A percentile compares a stretch with the other conserved stretches of the same genome.
phyloP scores from a whole-genome alignment of 768 basidiomycete species.

The Phaeotremella skinneri region DNA sequence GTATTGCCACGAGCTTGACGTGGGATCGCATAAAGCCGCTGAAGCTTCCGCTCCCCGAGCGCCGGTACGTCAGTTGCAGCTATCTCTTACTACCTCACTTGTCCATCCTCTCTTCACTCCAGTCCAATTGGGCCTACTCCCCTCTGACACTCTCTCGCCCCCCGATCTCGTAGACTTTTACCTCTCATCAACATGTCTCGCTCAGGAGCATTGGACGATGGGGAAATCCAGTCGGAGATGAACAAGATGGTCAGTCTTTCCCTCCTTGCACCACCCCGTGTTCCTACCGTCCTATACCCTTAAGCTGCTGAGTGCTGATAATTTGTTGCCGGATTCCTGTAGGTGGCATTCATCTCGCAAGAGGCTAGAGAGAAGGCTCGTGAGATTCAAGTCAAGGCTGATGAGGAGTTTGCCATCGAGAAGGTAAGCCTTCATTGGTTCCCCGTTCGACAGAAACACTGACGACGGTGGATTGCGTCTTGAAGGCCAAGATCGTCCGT shows the following conservation, averaged over 20 bases:
- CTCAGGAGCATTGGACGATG: slow-evolving; percentile 71
- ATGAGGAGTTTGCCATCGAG: slow-evolving; percentile 98
- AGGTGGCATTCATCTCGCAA: slow-evolving; percentile 98
- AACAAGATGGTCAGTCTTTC: slow-evolving; percentile 84
- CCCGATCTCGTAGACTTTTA: neutral
- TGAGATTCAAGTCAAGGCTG: slow-evolving; percentile 94
- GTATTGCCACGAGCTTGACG: neutral
- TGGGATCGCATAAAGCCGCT: neutral
- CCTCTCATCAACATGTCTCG: slow-evolving; percentile 63
- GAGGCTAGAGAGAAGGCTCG: slow-evolving; percentile 96
- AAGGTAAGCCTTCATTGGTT: slow-evolving; percentile 59
- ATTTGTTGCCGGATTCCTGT: slow-evolving; percentile 11
- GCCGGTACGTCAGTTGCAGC: neutral
- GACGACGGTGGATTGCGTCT: neutral
- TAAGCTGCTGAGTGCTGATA: slow-evolving; percentile 4
- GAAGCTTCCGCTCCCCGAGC: neutral
- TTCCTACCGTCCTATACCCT: slow-evolving; percentile 1
- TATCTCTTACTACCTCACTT: neutral
- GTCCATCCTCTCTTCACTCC: neutral
- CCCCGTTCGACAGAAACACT: neutral
- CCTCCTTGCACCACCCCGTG: slow-evolving; percentile 3
- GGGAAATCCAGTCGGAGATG: slow-evolving; percentile 94
- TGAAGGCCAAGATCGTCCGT: slow-evolving; percentile 91
- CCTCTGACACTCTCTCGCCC: neutral
- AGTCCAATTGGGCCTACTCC: no score